Base-by-base conservation (phyloP, 78 protist species). In the Dictyostelium citrinum region DNA sequence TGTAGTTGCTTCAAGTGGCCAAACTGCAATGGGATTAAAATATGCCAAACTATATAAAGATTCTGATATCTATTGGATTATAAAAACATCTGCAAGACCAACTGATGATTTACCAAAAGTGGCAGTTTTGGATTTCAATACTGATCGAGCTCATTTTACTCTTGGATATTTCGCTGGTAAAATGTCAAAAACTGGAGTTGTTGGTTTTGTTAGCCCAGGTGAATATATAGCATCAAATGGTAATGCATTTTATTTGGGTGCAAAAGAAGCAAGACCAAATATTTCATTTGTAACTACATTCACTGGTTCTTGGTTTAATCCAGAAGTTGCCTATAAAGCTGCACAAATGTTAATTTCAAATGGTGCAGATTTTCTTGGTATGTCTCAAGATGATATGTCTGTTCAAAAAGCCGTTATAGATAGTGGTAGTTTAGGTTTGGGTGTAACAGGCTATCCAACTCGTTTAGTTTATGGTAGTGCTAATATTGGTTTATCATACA, bases 181-280 rank as follows among this genome's bases (percentile, higher is more conserved):
- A 22, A 37, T 24, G 76, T 45, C 75, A 17, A 71, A 84, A 49
- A 84, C 91, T 27, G 61, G 58, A 29, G 35, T n/a, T 5, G 67
- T 84, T 58, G 91, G 91, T 4, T 84, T 71, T 29, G 83, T 84
- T 1, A 24, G 71, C 3, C 91, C 91, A 14, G 82, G 82, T 24
- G 33, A 12, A 37, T 11, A 22, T 17, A 11, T 5, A 3, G 24
- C 37, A 35, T 33, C 55, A 51, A 51, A 64, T 8, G 76, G 49
- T 31, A 81, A 61, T 74, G 46, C 83, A 22, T 55, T 58, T 33
- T 84, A 39, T 84, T 60, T 84, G 16, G 91, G 91, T 58, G 91
- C 91, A 31, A 20, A 16, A n/a, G 67, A 27, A 1, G 43, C 91
- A 3, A 84, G 41, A 22, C 2, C 46, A 45, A 24, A 43, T 6